phyloP scores from a whole-genome alignment of 1,139 yeast species.

The Nakaseomyces uthaithaninus region DNA sequence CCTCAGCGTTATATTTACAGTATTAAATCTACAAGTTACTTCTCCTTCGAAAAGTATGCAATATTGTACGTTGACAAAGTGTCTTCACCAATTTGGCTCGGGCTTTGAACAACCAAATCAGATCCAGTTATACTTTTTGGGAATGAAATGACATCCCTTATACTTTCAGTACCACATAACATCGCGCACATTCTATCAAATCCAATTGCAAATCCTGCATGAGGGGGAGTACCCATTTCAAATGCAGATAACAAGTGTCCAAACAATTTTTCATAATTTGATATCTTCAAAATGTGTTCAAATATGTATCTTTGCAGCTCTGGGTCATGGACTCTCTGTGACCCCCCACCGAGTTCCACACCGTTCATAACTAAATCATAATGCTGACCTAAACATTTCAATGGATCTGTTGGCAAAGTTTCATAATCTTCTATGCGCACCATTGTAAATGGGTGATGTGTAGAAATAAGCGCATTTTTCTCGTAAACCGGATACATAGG shows the following conservation, averaged over 20 bases:
- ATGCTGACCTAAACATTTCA: conserved; percentile 79
- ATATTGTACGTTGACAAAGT: conserved; percentile 48
- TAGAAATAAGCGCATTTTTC: conserved; percentile 45
- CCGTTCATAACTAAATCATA: conserved; percentile 92
- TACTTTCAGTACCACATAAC: conserved; percentile 64
- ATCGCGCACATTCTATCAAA: conserved; percentile 90
- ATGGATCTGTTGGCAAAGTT: conserved; percentile 44
- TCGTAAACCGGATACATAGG: conserved; percentile 56
- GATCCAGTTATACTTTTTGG: conserved; percentile 87
- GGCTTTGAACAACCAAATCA: conserved; percentile 83
- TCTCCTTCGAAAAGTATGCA: conserved; percentile 8
- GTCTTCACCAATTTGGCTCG: conserved; percentile 49
- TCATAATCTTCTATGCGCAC: conserved; percentile 62
- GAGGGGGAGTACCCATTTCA: conserved; percentile 94
- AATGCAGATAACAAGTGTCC: conserved; percentile 81
- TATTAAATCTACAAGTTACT: not conserved
- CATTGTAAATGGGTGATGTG: conserved; percentile 98
- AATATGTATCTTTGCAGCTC: conserved; percentile 64
- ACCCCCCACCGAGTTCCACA: conserved; percentile 95
- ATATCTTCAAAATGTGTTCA: conserved; percentile 46
- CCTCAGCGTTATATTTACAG: not conserved
- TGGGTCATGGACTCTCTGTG: conserved; percentile 87
- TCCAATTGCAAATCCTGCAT: conserved; percentile 94
- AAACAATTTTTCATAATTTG: conserved; percentile 55
- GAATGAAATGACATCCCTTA: conserved; percentile 90